phyloP scores from a whole-genome alignment of 768 basidiomycete genomes.

The Kwoniella sp. region DNA sequence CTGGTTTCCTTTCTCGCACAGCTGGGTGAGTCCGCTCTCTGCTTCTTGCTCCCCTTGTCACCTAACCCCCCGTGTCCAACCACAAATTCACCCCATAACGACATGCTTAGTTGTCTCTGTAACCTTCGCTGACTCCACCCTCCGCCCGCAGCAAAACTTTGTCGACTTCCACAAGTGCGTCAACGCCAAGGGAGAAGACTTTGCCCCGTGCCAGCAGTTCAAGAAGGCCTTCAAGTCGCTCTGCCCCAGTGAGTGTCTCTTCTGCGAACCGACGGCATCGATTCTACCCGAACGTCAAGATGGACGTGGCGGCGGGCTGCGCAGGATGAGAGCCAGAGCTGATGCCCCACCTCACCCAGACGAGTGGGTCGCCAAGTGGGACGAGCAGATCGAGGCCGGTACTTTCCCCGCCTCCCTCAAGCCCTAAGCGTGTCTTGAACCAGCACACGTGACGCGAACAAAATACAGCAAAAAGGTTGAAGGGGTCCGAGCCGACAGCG shows the following conservation, averaged over 20 bases:
- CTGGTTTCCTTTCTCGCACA: not conserved
- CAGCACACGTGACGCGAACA: too few species aligned
- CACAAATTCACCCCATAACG: too few species aligned
- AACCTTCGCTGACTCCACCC: too few species aligned
- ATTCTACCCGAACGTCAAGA: not conserved
- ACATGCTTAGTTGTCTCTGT: too few species aligned
- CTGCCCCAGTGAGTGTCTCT: conserved; percentile 80
- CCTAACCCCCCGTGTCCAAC: too few species aligned
- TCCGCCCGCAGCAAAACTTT: conserved; percentile 72
- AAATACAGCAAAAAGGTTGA: too few species aligned
- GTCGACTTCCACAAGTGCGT: conserved; percentile 98
- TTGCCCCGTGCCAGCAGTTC: conserved; percentile 98
- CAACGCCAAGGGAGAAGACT: conserved; percentile 95
- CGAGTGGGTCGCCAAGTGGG: conserved; percentile 69
- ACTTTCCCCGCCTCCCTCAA: conserved; percentile 90
- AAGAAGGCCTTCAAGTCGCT: conserved; percentile 90
- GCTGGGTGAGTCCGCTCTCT: conserved; percentile 3
- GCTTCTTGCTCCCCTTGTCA: not conserved
- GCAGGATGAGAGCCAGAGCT: not conserved
- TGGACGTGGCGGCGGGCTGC: not conserved
- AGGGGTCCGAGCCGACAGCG: too few species aligned
- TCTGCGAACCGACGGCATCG: not conserved
- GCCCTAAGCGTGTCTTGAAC: conserved; percentile 54
- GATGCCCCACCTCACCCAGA: not conserved
- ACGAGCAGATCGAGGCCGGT: conserved; percentile 89